A percentile compares a stretch with the other conserved stretches of the same genome.
Conservation (phyloP, 2,329 filamentous ascomycete species). For the Diaporthe sp. region DNA sequence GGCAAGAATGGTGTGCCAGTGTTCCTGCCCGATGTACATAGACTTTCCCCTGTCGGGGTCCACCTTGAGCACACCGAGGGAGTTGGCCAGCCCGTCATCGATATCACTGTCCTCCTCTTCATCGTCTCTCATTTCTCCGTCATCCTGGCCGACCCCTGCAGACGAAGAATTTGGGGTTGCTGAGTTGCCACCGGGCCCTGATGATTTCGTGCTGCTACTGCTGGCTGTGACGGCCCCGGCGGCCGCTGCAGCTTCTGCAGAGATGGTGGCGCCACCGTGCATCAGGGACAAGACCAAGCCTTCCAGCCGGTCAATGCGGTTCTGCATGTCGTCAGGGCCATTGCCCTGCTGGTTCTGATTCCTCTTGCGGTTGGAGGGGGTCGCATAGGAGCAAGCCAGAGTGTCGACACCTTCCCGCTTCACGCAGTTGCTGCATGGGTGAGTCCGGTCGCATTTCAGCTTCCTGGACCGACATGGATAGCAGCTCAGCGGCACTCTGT, state of each 20-base stretch:
- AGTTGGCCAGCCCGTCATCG: slow-evolving; percentile 77
- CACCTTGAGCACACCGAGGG: slow-evolving; percentile 86
- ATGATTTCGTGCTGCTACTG: slow-evolving; percentile 47
- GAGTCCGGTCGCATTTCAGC: slow-evolving; percentile 95
- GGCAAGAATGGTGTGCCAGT: slow-evolving; percentile 84
- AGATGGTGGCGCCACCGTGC: slow-evolving; percentile 79
- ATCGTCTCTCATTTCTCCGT: slow-evolving; percentile 64
- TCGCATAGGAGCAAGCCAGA: slow-evolving; percentile 86
- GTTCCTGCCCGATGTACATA: slow-evolving; percentile 84
- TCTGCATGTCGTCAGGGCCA: slow-evolving; percentile 96
- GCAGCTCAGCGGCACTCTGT: slow-evolving; percentile 91
- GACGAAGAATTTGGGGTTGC: slow-evolving; percentile 61
- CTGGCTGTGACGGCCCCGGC: slow-evolving; percentile 47
- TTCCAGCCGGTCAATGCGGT: slow-evolving; percentile 95
- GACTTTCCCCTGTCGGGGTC: slow-evolving; percentile 82
- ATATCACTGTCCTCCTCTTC: slow-evolving; percentile 77
- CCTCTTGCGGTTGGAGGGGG: slow-evolving; percentile 79
- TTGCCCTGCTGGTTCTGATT: slow-evolving; percentile 72
- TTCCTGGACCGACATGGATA: slow-evolving; percentile 93
- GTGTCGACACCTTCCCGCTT: slow-evolving; percentile 89
- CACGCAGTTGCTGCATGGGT: slow-evolving; percentile 94
- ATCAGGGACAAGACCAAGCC: slow-evolving; percentile 92
- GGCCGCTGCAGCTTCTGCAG: slow-evolving; percentile 52
- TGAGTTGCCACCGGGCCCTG: slow-evolving; percentile 52
- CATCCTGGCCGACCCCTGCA: slow-evolving; percentile 66